Percentiles rank a stretch among this genome's conserved stretches.
These are phyloP conservation scores for Papiliotrema nemorosa DNA, from an alignment of 1,284 basidiomycete genomes.

Conservation along the genomic window DNA sequence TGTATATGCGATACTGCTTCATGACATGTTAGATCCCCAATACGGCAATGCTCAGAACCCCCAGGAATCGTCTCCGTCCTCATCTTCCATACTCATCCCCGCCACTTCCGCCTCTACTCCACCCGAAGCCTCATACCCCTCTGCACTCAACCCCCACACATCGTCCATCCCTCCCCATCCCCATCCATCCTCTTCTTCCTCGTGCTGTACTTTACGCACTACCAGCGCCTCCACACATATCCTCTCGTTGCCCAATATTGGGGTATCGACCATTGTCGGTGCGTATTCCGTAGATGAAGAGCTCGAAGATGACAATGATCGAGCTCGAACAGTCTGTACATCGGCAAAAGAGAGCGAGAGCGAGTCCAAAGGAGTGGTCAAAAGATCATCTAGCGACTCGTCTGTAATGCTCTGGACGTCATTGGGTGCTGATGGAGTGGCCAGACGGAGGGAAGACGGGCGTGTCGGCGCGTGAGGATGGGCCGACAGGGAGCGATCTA, in stretches of 20 bases:
- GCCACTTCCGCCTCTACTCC: not conserved
- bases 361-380: conserved; percentile 41
- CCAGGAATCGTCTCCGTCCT: not conserved
- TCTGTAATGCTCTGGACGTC: conserved; percentile 16
- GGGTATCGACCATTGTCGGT: not conserved
- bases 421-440: conserved; percentile 14
- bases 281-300: conserved; percentile 13
- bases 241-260: conserved; percentile 20
- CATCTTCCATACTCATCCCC: not conserved
- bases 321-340: conserved; percentile 22
- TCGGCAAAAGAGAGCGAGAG: conserved; percentile 46
- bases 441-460: conserved; percentile 30
- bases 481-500: too few relatives aligned
- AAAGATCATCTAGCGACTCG: conserved; percentile 25
- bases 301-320: conserved; percentile 1
- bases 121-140: conserved; percentile 3
- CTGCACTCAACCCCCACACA: conserved; percentile 19
- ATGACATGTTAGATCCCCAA: too few relatives aligned
- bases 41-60: too few relatives aligned
- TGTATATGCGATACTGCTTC: too few relatives aligned
- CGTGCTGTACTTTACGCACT: conserved; percentile 39
- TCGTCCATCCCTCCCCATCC: conserved; percentile 33
- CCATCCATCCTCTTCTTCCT: conserved; percentile 24
- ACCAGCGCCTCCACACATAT: conserved; percentile 50
- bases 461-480: conserved; percentile 19